Conservation (phyloP, 106 monocot species). For the Vanilla planifolia region DNA sequence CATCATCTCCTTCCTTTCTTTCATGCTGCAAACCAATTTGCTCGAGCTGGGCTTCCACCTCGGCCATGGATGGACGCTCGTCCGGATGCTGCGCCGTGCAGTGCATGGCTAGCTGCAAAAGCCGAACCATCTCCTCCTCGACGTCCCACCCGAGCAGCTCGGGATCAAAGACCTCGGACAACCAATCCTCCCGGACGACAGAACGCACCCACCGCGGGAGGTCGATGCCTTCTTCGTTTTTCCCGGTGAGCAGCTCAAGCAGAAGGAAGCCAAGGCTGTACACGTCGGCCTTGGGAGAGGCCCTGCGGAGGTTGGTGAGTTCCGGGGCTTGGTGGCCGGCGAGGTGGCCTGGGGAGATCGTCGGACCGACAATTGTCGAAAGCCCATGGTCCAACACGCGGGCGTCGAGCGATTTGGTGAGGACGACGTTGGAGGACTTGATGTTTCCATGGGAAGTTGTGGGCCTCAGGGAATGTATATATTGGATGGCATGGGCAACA, state of each 20-base stretch:
- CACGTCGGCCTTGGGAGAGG: conserved; percentile 53
- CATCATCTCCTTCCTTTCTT: no score
- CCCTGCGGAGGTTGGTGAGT: conserved; percentile 26
- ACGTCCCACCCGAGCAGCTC: conserved; percentile 13
- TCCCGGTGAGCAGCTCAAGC: conserved; percentile 54
- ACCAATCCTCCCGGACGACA: conserved; percentile 21
- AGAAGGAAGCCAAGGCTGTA: conserved; percentile 55
- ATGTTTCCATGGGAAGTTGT: conserved; percentile 52
- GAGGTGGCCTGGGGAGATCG: conserved; percentile 14
- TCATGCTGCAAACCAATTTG: neutral
- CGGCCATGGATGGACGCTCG: conserved; percentile 1
- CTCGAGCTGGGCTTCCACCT: conserved; percentile 5
- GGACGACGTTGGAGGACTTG: conserved; percentile 57
- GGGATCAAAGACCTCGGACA: conserved; percentile 15
- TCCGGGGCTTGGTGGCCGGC: conserved; percentile 53
- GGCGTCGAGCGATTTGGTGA: conserved; percentile 23
- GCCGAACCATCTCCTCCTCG: conserved; percentile 25
- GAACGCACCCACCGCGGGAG: conserved; percentile 14
- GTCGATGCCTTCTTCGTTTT: conserved; percentile 34
- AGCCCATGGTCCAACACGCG: conserved; percentile 52
- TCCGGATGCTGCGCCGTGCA: conserved; percentile 15
- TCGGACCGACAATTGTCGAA: conserved; percentile 12
- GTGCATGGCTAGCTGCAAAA: conserved; percentile 17
- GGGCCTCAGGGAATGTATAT: conserved; percentile 37
- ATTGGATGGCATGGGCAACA: conserved; percentile 26